Evolutionary conservation across 331 rosid genomes (phyloP).

Genomic region (Stylosanthes scabra): DNA sequence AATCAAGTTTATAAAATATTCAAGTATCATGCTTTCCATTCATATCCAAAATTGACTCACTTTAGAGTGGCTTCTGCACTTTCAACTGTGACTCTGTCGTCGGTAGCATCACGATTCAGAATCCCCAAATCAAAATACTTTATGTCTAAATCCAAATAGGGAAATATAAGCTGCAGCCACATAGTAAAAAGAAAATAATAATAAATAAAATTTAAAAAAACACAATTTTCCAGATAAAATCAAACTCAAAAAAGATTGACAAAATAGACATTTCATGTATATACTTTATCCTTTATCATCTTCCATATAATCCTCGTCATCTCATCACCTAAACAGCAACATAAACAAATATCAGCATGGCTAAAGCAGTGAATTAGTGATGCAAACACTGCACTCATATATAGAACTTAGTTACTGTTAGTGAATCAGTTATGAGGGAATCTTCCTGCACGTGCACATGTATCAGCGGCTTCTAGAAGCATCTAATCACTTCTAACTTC

Average conservation of each 20-base stretch:
- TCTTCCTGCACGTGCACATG: too few species aligned
- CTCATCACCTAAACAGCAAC: constrained; percentile 74
- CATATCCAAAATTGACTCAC: constrained; percentile 52
- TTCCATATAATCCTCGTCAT: constrained; percentile 95
- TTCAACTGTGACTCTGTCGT: constrained; percentile 85
- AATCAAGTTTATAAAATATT: constrained; percentile 17
- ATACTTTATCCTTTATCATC: constrained; percentile 88
- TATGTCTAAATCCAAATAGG: constrained; percentile 81
- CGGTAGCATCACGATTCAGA: constrained; percentile 87
- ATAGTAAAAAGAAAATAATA: background rate
- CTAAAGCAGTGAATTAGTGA: background rate
- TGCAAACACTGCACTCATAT: too few species aligned
- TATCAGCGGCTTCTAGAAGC: too few species aligned
- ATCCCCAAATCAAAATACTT: constrained; percentile 94
- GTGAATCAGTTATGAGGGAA: too few species aligned
- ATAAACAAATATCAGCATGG: background rate
- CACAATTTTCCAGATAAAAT: constrained; percentile 9
- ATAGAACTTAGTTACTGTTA: too few species aligned
- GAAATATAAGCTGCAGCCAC: constrained; percentile 87
- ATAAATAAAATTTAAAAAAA: background rate
- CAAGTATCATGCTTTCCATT: background rate
- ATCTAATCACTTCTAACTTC: too few species aligned
- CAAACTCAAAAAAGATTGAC: constrained; percentile 14
- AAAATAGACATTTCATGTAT: constrained; percentile 29
- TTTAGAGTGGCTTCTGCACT: constrained; percentile 94